Evolutionary conservation across 1,284 basidiomycete genomes (phyloP), one percentile per base, ranked within the genome.

Genomic region (Trichosporon sp.): DNA sequence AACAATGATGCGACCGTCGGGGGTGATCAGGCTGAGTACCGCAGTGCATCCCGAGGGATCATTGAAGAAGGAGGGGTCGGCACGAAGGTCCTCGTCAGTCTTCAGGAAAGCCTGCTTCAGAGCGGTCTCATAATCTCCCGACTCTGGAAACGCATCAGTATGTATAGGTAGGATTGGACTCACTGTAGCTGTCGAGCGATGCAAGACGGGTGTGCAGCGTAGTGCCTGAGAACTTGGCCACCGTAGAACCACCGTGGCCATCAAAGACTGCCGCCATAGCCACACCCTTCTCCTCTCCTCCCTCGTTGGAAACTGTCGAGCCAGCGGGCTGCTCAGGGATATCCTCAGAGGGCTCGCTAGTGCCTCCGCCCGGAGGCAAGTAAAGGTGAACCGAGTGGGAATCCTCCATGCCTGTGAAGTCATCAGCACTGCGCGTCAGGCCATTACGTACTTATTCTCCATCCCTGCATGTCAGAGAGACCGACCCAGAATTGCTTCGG

Each of bases 1-100:
- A 78, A 90, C 90, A 73, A 97, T 89, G 82, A 90, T 90, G 42
- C 82, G 75, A 56, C 88, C 87, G 78, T 93, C 90, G 47, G 86
- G 81, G 11, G 94, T 95, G 64, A 96, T 82, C 65, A 98, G 85
- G 12, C 91, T 92, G 8, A 93, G 91, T 12, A 99, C 93, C 18
- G 97, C 96, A 1, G 97, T 99, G 82, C 95, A 98, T 9, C 97
- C 97, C 7, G 96, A 98, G 0, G 94, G 91, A 81, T 99, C 97
- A 76, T 91, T 89, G 71, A 89, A 88, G 83, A 93, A 94, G 67
- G 89, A 88, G 64, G 93, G 91, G 81, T 93, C 95, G 65, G 90
- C 89, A 72, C 93, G 87, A 62, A 99, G 86, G 83, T 98, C 96
- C 79, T 96, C 93, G 83, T 99, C 97, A 0, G 93, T 97, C 72